Evolutionary conservation across 768 basidiomycete species (phyloP), one percentile per base, ranked within the genome.

Genomic region (Rossbeevera mucosa): DNA sequence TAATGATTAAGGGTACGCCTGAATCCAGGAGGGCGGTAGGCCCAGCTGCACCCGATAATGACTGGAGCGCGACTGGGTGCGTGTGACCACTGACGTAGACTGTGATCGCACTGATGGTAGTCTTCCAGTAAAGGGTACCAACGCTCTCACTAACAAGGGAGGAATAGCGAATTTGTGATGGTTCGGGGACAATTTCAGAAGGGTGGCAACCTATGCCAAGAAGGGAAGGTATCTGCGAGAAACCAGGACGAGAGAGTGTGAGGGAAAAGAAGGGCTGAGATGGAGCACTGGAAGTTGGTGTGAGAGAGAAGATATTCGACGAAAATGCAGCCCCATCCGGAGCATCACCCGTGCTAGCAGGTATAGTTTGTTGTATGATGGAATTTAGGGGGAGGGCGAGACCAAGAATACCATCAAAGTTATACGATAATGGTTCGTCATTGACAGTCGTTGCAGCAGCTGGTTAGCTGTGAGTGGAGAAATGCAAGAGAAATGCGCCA

Each of bases 151-250:
- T 62, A 0, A 81, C 72, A 26, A 85, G 68, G 1, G 65, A 48
- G 1, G 74, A 75, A 59, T 86, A 88, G 16, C 62, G 57, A 25
- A 89, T 71, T 5, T 69, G 60, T 12, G 73, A 72, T 0, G 84
- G 80, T 56, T 87, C 76, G 1, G 74, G 58, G 6, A 83, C 75
- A n/a, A 85, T 60, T 3, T 57, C 52, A 12, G 66, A 44, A 5
- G 87, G 88, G 56, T 91, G 89, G 12, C 71, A 71, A 0, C 89
- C 89, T 20, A 91, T 85, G 1, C 84, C 84, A 1, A 91, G 74
- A 2, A 80, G 64, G 2, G 85, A 78, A 1, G 85, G 81, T 18
- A 84, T 67, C 13, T 72, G 65, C 31, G 64, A 65, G 7, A 78
- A 83, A 13, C 84, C 87, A 0, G 89, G 89, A 2, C 89, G 81